A percentile compares a stretch with the other conserved stretches of the same genome.
phyloP scores from a whole-genome alignment of 345 rosid species.

The Geranium brycei region DNA sequence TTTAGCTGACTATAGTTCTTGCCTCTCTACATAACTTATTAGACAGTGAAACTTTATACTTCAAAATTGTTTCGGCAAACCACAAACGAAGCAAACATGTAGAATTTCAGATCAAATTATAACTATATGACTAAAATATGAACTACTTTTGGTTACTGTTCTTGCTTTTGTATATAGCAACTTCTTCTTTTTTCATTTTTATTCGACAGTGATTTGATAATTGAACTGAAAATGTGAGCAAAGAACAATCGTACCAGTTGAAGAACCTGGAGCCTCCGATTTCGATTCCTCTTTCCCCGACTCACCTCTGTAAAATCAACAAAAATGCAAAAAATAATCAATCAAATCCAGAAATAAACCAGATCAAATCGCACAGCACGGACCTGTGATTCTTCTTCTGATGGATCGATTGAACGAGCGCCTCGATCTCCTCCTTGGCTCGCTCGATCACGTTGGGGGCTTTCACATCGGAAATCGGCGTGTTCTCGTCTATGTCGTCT shows the following conservation, averaged over 20 bases:
- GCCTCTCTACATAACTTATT: no score
- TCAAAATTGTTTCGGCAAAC: no score
- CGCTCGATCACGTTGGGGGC: constrained; percentile 50
- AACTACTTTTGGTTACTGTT: no score
- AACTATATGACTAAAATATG: no score
- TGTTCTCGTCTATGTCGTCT: constrained; percentile 28
- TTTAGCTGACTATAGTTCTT: no score
- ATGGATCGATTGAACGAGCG: constrained; percentile 37
- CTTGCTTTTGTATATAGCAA: no score
- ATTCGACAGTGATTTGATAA: no score
- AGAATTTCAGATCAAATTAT: no score
- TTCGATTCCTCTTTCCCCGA: constrained; percentile 16
- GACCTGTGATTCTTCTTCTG: constrained; percentile 15
- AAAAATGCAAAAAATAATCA: not conserved
- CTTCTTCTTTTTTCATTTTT: no score
- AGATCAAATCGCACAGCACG: constrained; percentile 18
- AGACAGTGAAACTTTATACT: no score
- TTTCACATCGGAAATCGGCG: constrained; percentile 25
- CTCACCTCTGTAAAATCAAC: constrained; percentile 26
- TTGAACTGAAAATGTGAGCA: no score
- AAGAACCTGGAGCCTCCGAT: constrained; percentile 25
- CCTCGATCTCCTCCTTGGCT: constrained; percentile 57
- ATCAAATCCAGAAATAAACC: not conserved
- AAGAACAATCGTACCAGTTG: not conserved
- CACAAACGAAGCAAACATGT: no score